phyloP scores from a whole-genome alignment of 2,329 filamentous ascomycete genomes.

The Pseudogymnoascus sp. region DNA sequence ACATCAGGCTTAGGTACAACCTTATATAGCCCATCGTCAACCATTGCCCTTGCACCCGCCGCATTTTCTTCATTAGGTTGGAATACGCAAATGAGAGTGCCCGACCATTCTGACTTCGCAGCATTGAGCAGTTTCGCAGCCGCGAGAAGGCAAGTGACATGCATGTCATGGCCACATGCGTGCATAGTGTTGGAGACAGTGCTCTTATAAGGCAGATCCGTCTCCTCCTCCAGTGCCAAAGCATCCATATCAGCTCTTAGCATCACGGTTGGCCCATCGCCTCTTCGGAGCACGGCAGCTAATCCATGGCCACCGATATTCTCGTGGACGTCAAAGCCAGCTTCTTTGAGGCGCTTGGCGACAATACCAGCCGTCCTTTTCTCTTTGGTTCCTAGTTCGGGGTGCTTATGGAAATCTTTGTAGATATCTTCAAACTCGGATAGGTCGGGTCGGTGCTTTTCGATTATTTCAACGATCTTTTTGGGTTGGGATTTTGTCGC shows the following conservation, averaged over 20 bases:
- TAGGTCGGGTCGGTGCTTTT: not conserved
- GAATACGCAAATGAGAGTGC: constrained; percentile 50
- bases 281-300: not conserved
- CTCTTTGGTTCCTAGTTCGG: constrained; percentile 4
- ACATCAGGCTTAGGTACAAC: constrained; percentile 45
- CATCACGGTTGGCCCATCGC: not conserved
- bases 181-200: not conserved
- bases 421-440: not conserved
- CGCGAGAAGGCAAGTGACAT: constrained; percentile 44
- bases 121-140: constrained; percentile 38
- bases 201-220: not conserved
- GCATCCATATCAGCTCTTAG: constrained; percentile 1
- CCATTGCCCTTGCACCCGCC: constrained; percentile 50
- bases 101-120: constrained; percentile 40
- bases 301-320: not conserved
- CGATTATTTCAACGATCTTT: not conserved
- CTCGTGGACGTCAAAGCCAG: not conserved
- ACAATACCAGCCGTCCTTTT: not conserved
- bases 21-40: constrained; percentile 48
- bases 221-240: not conserved
- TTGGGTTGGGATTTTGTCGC: not conserved
- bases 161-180: constrained; percentile 47
- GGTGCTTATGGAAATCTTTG: not conserved
- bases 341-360: not conserved
- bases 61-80: constrained; percentile 54